Base-by-base conservation (phyloP, 1,284 basidiomycete genomes). In the Microbotryum intermedium region DNA sequence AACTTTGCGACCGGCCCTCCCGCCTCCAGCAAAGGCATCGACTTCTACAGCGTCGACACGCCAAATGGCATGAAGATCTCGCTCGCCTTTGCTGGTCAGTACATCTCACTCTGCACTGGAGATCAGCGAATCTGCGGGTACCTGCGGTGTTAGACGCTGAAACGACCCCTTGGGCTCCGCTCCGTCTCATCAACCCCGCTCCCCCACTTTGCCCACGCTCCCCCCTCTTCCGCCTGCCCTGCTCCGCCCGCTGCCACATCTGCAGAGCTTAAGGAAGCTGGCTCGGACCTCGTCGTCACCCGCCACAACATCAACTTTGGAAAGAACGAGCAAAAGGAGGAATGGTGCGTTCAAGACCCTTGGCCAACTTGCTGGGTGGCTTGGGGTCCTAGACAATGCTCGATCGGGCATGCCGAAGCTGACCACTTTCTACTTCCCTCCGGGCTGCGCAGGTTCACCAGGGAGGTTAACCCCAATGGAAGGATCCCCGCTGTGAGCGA, bases 41-140 rank as follows among this genome's bases (percentile, higher is more conserved):
- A 83, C 57, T 77, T 89, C 43, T 88, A 86, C 76, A 84, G 83
- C 9, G 76, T 72, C 3, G 62, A 73, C 21, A 87, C 86, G 0
- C 85, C 87, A 20, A 88, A 74, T 65, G 67, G 69, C 11, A 43
- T 62, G 59, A 72, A 72, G 59, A 63, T 72, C n/a, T 79, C 81
- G 11, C 76, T 84, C 68, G 74, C 82, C 49, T 80, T 87, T 46
- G 86, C 87, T 29, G 62, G 62, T 60, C 5, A 39, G 62, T 46
- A n/a, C 6, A n/a, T n/a, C 23, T 23, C 23, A 13, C 6, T 44
- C 8, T 21, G 3, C 23, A 48, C 46, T n/a, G 46, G 13, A n/a
- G n/a, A n/a, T 23, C 46, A 23, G 21, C 4, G 8, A 16, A 2
- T n/a, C 2, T 30, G 50, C 23, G 34, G 34, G 34, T 39, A 39